Evolutionary conservation across 768 basidiomycete species (phyloP), one percentile per base, ranked within the genome.

Genomic region (Mrakia hoshinonis): DNA sequence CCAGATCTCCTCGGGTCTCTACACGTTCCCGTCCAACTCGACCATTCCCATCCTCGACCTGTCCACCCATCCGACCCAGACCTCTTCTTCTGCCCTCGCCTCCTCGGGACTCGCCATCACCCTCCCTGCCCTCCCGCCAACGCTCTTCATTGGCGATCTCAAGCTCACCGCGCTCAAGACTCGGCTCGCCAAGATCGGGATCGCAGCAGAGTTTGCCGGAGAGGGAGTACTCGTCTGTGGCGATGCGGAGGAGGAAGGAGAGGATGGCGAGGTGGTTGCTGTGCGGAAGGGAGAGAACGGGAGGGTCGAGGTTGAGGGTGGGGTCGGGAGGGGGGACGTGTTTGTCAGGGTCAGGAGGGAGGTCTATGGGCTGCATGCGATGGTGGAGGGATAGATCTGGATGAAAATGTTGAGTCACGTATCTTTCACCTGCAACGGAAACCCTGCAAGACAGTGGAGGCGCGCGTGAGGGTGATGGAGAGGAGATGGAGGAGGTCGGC

Each of bases 91-190:
- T 7, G 36, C 67, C 10, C 52, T 61, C 55, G 64, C 54, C 58
- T 46, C 69, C 47, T 43, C 71, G 31, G 31, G 31, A 10, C 36
- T 74, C 67, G 43, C 51, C 48, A 61, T 72, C 15, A 52, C 86
- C 20, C 81, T 85, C 24, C 83, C 85, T 12, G 81, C 85, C 2
- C 82, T 97, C 3, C 91, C 92, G 0, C 86, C 87, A 72, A 94
- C 95, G 0, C 90, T 94, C 9, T 95, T 97, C 88, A 96, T 99
- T 69, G 96, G 96, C 64, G 96, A 98, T 77, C 85, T 99, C 51
- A 93, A 96, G 78, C 83, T 99, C 36, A 93, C 92, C 0, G 85
- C 86, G 1, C 84, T 99, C 60, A 96, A 97, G 79, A 79, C 87
- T n/a, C 86, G 87, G 6, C 83, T 99, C 26, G 83, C 86, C 5